Base-by-base conservation (phyloP, 2,329 filamentous ascomycete genomes). In the Neofusicoccum laricinum region DNA sequence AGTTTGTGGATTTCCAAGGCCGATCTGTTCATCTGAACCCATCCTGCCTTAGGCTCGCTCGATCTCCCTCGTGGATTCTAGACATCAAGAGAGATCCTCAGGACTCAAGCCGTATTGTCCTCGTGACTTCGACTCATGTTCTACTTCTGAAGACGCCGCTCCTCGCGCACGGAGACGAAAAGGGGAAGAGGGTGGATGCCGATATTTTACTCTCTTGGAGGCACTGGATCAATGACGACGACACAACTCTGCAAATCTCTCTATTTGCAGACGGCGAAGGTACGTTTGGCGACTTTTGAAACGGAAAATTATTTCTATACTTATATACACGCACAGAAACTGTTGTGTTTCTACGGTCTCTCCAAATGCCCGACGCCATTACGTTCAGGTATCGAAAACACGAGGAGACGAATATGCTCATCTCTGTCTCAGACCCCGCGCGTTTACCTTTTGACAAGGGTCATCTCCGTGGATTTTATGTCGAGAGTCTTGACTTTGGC, bases 71-170 rank as follows among this genome's bases (percentile, higher is more conserved):
- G 65, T 82, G 83, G 82, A 84, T 92, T 53, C 71, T 92, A 64
- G 84, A 90, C 69, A 70, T 88, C 1, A 80, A 81, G 67, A 69
- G 74, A 8, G 84, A 84, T 64, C 80, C 81, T 0, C 70, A 73
- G 2, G 76, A 82, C 61, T 75, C 78, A 4, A 77, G 79, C 30
- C 81, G 85, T n/a, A 69, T 87, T 1, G 85, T 88, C 64, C 76
- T 90, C 10, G 75, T 91, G 49, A 91, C 87, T 1, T 82, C 80
- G 12, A 78, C 78, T 0, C 77, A 77, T 32, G 63, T 90, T 0
- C 76, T 82, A 38, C 80, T 84, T 76, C 68, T 86, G n/a, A 77
- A 81, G 53, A 69, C 84, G 17, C 71, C 67, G 7, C 68, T 71
- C 21, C 64, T 74, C 19, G 71, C 72, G 40, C 69, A 74, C 43